phyloP scores from a whole-genome alignment of 805 yeast genomes.

The Metschnikowia bowlesiae region DNA sequence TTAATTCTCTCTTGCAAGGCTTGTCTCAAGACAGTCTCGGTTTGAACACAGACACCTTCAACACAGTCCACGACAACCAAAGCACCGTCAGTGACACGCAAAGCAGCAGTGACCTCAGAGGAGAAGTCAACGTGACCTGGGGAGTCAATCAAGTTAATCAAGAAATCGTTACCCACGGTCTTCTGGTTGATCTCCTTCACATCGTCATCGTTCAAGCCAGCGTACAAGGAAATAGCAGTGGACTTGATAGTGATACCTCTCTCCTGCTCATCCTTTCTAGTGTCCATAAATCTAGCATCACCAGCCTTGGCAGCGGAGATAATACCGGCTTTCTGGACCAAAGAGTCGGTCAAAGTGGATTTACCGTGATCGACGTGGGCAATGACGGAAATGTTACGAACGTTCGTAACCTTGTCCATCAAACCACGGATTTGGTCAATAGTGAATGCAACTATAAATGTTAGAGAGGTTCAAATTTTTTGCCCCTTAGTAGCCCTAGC shows the following conservation, averaged over 20 bases:
- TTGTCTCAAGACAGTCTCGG: slow-evolving; percentile 99
- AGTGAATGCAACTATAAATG: slow-evolving; percentile 44
- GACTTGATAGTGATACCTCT: slow-evolving; percentile 99
- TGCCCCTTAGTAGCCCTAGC: not conserved
- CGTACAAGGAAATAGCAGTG: slow-evolving; percentile 94
- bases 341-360: slow-evolving; percentile 98
- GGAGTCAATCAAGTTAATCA: slow-evolving; percentile 97
- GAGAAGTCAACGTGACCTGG: slow-evolving; percentile 99
- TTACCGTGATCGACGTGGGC: slow-evolving; percentile 99
- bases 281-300: slow-evolving; percentile 99
- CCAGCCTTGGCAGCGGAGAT: slow-evolving; percentile 99
- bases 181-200: slow-evolving; percentile 87
- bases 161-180: slow-evolving; percentile 89
- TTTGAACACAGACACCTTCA: slow-evolving; percentile 99
- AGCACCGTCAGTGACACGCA: slow-evolving; percentile 99
- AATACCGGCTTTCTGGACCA: slow-evolving; percentile 99
- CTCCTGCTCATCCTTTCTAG: slow-evolving; percentile 99
- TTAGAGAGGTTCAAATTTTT: slow-evolving; percentile 21
- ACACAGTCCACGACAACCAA: slow-evolving; percentile 98
- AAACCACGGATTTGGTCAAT: slow-evolving; percentile 90
- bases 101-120: slow-evolving; percentile 99
- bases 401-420: slow-evolving; percentile 99
- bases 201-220: slow-evolving; percentile 83
- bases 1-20: slow-evolving; percentile 98
- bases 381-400: slow-evolving; percentile 99